These are phyloP conservation scores for Apostasia shenzhenica DNA, from an alignment of 106 monocot genomes.

Conservation along the genomic window DNA sequence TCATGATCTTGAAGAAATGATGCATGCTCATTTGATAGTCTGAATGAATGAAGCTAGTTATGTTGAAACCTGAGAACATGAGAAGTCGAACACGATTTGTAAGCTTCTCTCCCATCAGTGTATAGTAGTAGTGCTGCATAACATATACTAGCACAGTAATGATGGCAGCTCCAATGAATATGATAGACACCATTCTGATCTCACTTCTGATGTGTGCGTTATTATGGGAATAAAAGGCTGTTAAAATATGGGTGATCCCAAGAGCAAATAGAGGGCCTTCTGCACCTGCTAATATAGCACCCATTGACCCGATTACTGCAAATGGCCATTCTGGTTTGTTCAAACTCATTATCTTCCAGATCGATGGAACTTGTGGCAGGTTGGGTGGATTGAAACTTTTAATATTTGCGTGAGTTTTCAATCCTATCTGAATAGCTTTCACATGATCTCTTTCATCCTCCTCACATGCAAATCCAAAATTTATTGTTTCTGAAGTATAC, in stretches of 20 bases:
- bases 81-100: slow-evolving; percentile 21
- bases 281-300: slow-evolving; percentile 28
- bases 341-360: slow-evolving; percentile 17
- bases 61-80: slow-evolving; percentile 26
- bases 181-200: slow-evolving; percentile 19
- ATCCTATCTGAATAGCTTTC: neutral
- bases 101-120: slow-evolving; percentile 40
- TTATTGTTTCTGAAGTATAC: slow-evolving; percentile 6
- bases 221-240: slow-evolving; percentile 22
- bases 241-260: slow-evolving; percentile 27
- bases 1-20: too few relatives aligned
- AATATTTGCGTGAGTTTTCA: neutral
- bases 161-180: slow-evolving; percentile 35
- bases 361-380: slow-evolving; percentile 5
- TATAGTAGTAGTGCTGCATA: slow-evolving; percentile 32
- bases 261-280: slow-evolving; percentile 32
- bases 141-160: slow-evolving; percentile 25
- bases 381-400: neutral
- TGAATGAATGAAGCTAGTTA: neutral
- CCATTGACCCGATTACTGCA: slow-evolving; percentile 14
- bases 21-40: neutral
- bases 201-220: slow-evolving; percentile 18
- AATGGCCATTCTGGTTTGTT: slow-evolving; percentile 35
- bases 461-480: neutral
- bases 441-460: slow-evolving; percentile 4